These are phyloP conservation scores for Fulvia fulva DNA, from an alignment of 2,329 filamentous ascomycete species.

Conservation along the genomic window DNA sequence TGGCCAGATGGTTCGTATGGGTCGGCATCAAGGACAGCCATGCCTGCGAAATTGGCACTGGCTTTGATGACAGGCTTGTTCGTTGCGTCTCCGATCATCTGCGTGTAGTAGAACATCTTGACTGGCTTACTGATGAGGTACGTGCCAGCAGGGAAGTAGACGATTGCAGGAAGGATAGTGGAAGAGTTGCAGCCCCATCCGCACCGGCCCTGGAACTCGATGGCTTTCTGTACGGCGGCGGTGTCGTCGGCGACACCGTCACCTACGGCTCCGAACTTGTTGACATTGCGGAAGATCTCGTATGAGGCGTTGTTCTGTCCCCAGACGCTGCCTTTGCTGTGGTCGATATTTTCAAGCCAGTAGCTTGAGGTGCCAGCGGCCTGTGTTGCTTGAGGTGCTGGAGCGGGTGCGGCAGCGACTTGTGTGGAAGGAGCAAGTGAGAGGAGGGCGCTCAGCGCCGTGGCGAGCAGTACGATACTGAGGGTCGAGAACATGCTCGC, in stretches of 20 bases:
- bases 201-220: constrained; percentile 74
- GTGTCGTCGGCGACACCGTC: constrained; percentile 77
- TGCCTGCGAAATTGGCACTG: constrained; percentile 29
- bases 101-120: constrained; percentile 86
- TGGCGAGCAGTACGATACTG: constrained; percentile 25
- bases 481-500: constrained; percentile 24
- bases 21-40: constrained; percentile 64
- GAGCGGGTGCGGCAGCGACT: constrained; percentile 15
- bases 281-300: constrained; percentile 53
- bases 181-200: constrained; percentile 76
- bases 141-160: constrained; percentile 88
- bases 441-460: constrained; percentile 30
- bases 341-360: constrained; percentile 24
- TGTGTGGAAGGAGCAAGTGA: constrained; percentile 15
- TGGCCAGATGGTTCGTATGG: constrained; percentile 63
- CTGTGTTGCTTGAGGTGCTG: constrained; percentile 6
- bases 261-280: constrained; percentile 42
- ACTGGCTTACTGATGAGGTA: constrained; percentile 79
- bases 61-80: constrained; percentile 59
- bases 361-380: constrained; percentile 12
- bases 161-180: constrained; percentile 76
- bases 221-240: constrained; percentile 78
- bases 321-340: constrained; percentile 58
- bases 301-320: constrained; percentile 59
- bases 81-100: constrained; percentile 78